Conservation (phyloP, 441 rosid species). For the Pelargonium citronellum region DNA sequence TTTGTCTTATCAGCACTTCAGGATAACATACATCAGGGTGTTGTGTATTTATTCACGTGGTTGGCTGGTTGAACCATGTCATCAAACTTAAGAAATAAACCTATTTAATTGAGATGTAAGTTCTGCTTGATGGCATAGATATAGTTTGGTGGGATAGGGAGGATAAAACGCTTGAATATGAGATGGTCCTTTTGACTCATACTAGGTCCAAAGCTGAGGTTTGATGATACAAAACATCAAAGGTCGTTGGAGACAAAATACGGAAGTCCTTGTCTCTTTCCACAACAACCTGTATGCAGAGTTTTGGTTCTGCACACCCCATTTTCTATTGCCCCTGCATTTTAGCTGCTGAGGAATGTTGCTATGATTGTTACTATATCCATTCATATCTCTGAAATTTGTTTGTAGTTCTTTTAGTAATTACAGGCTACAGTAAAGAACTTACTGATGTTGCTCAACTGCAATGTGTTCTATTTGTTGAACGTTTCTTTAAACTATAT, state of each 20-base stretch:
- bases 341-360: not conserved
- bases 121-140: no score
- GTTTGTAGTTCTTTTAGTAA: not conserved
- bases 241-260: not conserved
- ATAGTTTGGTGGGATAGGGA: no score
- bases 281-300: not conserved
- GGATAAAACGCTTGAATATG: no score
- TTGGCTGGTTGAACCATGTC: not conserved
- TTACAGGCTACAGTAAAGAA: no score
- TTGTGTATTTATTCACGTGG: not conserved
- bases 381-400: not conserved
- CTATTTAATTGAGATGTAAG: no score
- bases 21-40: not conserved
- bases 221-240: not conserved
- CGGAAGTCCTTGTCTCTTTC: not conserved
- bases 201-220: no score
- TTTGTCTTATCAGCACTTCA: no score
- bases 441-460: no score
- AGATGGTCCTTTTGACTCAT: no score
- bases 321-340: not conserved
- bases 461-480: not conserved
- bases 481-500: not conserved
- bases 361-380: not conserved
- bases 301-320: not conserved
- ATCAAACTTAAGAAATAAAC: no score